Conservation (phyloP, 2,329 filamentous ascomycete genomes). For the Leptographium lundbergii region DNA sequence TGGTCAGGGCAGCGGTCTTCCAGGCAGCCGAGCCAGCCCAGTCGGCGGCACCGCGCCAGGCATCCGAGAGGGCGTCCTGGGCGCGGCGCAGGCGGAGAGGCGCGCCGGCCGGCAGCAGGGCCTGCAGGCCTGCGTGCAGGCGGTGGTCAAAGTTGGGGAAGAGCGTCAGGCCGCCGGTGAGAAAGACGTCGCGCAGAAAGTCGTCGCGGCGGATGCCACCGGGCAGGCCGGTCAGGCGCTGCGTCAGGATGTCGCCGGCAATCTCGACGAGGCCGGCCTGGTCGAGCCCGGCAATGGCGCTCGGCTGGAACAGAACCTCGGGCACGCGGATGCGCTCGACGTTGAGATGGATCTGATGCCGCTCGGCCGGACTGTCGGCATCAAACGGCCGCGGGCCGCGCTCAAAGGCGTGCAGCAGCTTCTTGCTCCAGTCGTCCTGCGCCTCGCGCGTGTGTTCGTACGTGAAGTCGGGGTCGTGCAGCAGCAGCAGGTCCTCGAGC, state of each 20-base stretch:
- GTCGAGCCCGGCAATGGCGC: slow-evolving; percentile 72
- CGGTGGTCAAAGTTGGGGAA: slow-evolving; percentile 81
- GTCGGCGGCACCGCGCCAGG: slow-evolving; percentile 82
- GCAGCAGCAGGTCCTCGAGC: slow-evolving; percentile 73
- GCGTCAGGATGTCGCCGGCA: slow-evolving; percentile 74
- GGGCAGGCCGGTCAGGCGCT: slow-evolving; percentile 51
- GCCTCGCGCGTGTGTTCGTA: slow-evolving; percentile 88
- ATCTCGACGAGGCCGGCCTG: slow-evolving; percentile 92
- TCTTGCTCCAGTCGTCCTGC: slow-evolving; percentile 91
- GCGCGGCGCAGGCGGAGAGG: slow-evolving; percentile 62
- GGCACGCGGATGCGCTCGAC: slow-evolving; percentile 91
- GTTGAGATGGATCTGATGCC: slow-evolving; percentile 86
- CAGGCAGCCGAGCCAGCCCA: slow-evolving; percentile 59
- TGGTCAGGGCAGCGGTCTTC: slow-evolving; percentile 55
- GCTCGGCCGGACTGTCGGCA: slow-evolving; percentile 62
- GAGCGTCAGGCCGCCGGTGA: slow-evolving; percentile 85
- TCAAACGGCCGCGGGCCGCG: slow-evolving; percentile 83
- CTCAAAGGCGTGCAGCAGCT: slow-evolving; percentile 76
- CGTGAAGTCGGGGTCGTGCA: slow-evolving; percentile 78
- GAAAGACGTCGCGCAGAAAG: slow-evolving; percentile 75
- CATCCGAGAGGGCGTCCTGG: slow-evolving; percentile 66
- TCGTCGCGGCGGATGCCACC: slow-evolving; percentile 41
- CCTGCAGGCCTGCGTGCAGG: slow-evolving; percentile 57
- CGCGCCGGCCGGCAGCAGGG: slow-evolving; percentile 57
- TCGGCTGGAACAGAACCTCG: slow-evolving; percentile 85